A percentile compares a stretch with the other conserved stretches of the same genome.
phyloP scores from a whole-genome alignment of 768 basidiomycete genomes.

The Lactifluus pinguis region DNA sequence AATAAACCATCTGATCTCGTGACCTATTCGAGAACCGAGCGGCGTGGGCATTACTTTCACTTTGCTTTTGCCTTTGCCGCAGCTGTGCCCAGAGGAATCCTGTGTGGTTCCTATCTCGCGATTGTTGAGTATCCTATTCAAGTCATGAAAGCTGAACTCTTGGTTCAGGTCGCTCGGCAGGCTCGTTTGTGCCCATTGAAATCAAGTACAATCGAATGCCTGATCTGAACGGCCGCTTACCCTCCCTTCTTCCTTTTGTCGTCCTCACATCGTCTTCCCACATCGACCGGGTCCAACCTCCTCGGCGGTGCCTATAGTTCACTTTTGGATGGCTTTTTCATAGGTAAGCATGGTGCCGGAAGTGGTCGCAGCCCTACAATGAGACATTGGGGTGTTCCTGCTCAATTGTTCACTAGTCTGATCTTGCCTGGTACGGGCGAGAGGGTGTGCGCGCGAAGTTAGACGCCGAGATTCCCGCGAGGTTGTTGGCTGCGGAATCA shows the following conservation, averaged over 20 bases:
- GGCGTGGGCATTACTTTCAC: too few species aligned
- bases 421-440: constrained; percentile 46
- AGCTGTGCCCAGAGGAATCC: too few species aligned
- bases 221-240: too few species aligned
- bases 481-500: neutral
- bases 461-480: constrained; percentile 48
- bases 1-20: too few species aligned
- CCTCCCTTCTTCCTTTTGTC: neutral
- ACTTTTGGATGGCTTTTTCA: constrained; percentile 42
- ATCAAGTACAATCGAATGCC: constrained; percentile 37
- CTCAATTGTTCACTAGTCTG: constrained; percentile 81
- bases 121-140: too few species aligned
- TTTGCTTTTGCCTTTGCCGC: too few species aligned
- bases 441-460: constrained; percentile 15
- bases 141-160: too few species aligned
- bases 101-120: too few species aligned
- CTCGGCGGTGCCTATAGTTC: constrained; percentile 77
- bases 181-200: constrained; percentile 70
- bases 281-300: constrained; percentile 66
- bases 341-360: constrained; percentile 93
- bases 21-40: too few species aligned
- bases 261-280: constrained; percentile 76
- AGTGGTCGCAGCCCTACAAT: constrained; percentile 71
- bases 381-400: constrained; percentile 66
- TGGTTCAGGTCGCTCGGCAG: constrained; percentile 73